Evolutionary conservation across 1,284 basidiomycete genomes (phyloP).

Genomic region (Kwoniella shivajii): DNA sequence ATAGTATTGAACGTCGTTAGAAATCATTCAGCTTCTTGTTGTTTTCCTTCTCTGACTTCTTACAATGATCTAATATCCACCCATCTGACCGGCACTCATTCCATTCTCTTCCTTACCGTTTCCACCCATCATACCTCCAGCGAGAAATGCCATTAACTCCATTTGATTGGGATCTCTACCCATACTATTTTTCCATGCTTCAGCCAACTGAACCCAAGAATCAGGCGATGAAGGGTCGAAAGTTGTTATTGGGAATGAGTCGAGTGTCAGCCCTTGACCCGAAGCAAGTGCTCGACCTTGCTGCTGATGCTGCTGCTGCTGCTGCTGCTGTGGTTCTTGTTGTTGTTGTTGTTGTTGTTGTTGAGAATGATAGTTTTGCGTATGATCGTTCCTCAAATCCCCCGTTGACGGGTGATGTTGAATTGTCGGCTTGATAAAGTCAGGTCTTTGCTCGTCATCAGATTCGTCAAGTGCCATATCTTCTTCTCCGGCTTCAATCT

Average conservation of each 20-base stretch:
- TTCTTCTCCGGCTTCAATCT: constrained; percentile 26
- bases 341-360: background rate
- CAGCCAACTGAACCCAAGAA: constrained; percentile 36
- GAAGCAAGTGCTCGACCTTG: background rate
- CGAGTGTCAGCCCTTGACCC: constrained; percentile 15
- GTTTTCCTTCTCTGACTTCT: background rate
- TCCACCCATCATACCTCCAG: constrained; percentile 18
- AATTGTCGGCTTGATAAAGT: too few relatives aligned
- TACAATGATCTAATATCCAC: background rate
- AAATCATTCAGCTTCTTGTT: too few relatives aligned
- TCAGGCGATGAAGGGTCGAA: constrained; percentile 43
- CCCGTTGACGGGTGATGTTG: background rate
- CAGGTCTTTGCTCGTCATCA: constrained; percentile 15
- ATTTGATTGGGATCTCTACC: constrained; percentile 46
- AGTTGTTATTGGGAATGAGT: constrained; percentile 33
- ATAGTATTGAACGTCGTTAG: too few relatives aligned
- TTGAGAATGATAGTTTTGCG: background rate
- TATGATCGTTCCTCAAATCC: background rate
- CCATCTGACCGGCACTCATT: background rate
- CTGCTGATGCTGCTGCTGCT: background rate
- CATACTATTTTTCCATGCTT: constrained; percentile 40
- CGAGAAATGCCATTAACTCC: constrained; percentile 46
- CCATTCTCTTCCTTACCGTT: background rate
- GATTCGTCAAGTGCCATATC: constrained; percentile 31
- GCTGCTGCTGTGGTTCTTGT: background rate